Base-by-base conservation (phyloP, 2,329 filamentous ascomycete genomes). In the Venturia nashicola region DNA sequence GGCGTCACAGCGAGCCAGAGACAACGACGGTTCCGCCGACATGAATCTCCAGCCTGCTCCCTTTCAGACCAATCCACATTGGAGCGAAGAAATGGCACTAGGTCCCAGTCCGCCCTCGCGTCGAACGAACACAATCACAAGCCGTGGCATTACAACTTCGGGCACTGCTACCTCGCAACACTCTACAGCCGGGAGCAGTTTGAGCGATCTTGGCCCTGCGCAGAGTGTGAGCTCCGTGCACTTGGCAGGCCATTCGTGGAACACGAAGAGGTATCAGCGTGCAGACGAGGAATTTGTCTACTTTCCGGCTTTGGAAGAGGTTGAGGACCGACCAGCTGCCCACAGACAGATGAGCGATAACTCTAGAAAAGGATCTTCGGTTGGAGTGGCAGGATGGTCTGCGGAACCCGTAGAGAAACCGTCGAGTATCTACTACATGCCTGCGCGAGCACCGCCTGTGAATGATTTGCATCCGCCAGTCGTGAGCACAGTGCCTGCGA, bases 401-500 rank as follows among this genome's bases (percentile, higher is more conserved):
- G 27, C 34, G 7, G 36, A 65, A 9, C 57, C 42, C 12, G 5
- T 62, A 9, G 20, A 61, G 23, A 64, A 64, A 23, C 62, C 54
- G 46, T 11, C n/a, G 55, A 46, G 34, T 34, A 40, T 55, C 14
- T 60, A 64, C 20, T 55, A 39, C 27, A 46, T 40, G 2, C 36
- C 55, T 34, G 27, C 40, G 16, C 36, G 44, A 39, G 51, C 51
- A 57, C 62, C 87, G 8, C 89, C 89, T 4, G 86, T 95, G 69
- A 94, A 95, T 75, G 90, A 95, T 66, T 83, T 92, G 65, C 90
- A 95, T 72, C 90, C 90, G 5, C 90, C 91, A 2, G 87, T 95
- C 61, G 89, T 94, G 66, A 90, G 84, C 86, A 16, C 82, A 80
- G 44, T 86, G 83, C 72, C 85, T 79, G 71, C 85, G 86, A 63